phyloP scores from a whole-genome alignment of 2,329 filamentous ascomycete genomes.

The Colletotrichum spaethianum region DNA sequence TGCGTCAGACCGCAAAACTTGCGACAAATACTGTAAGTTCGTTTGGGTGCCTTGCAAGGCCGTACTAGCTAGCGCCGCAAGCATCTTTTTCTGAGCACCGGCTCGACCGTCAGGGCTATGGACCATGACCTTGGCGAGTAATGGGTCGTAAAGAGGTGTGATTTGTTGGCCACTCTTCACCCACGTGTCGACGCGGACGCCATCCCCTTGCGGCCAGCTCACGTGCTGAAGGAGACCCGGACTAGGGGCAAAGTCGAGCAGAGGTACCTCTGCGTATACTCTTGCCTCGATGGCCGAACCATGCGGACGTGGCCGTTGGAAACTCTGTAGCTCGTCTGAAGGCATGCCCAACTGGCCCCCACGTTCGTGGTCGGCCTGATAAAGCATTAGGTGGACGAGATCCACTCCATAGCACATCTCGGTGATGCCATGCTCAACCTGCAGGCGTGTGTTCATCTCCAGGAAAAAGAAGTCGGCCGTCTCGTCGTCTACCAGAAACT shows the following conservation, averaged over 20 bases:
- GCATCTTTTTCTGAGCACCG: constrained; percentile 62
- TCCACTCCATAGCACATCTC: constrained; percentile 19
- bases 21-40: constrained; percentile 4
- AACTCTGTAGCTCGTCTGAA: background rate
- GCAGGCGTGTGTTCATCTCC: constrained; percentile 71
- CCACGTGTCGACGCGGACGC: constrained; percentile 75
- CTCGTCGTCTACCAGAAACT: constrained; percentile 54
- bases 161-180: constrained; percentile 70
- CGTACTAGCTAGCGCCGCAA: background rate
- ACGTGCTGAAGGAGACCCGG: constrained; percentile 72
- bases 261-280: constrained; percentile 66
- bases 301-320: constrained; percentile 39
- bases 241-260: constrained; percentile 70
- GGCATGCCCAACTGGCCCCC: constrained; percentile 9
- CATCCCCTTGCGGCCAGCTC: constrained; percentile 63
- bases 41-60: constrained; percentile 4
- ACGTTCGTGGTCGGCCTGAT: constrained; percentile 50
- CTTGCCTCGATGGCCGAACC: constrained; percentile 56
- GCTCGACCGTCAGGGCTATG: constrained; percentile 60
- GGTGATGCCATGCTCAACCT: constrained; percentile 79
- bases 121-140: constrained; percentile 72
- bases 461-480: constrained; percentile 51
- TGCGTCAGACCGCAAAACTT: background rate
- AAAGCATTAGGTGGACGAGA: constrained; percentile 29
- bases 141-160: constrained; percentile 70